Evolutionary conservation across 495 filamentous ascomycete species (phyloP).

Genomic region (Xanthoparmelia taractica): DNA sequence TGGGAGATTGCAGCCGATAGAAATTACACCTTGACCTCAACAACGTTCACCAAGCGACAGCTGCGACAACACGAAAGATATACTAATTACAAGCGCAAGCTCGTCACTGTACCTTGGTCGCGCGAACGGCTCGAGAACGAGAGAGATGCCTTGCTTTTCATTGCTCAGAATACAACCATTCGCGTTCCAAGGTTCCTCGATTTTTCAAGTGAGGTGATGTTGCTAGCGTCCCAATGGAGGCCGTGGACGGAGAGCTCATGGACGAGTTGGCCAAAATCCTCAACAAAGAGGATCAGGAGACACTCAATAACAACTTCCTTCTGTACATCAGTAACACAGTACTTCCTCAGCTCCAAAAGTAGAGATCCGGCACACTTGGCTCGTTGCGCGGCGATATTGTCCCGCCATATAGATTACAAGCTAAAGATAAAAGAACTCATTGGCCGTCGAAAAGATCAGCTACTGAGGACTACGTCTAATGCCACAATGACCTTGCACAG

Average conservation of each 20-base stretch:
- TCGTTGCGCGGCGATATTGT: conserved; percentile 5
- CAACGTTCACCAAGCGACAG: conserved; percentile 14
- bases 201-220: conserved; percentile 19
- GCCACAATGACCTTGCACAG: conserved; percentile 33
- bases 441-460: background rate
- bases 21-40: conserved; percentile 3
- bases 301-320: background rate
- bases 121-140: conserved; percentile 17
- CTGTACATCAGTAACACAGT: background rate
- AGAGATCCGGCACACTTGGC: conserved; percentile 5
- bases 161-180: conserved; percentile 29
- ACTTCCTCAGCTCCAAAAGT: background rate
- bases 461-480: conserved; percentile 29
- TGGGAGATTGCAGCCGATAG: background rate
- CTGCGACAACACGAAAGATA: background rate
- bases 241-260: background rate
- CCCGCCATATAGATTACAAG: background rate
- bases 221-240: background rate
- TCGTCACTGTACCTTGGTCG: background rate
- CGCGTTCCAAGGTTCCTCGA: conserved; percentile 29
- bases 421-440: background rate
- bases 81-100: background rate
- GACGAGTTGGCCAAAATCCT: background rate
- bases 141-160: conserved; percentile 23
- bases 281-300: background rate